Evolutionary conservation across 1,284 basidiomycete genomes (phyloP), one percentile per base, ranked within the genome.

Genomic region (Cryptococcus sp.): DNA sequence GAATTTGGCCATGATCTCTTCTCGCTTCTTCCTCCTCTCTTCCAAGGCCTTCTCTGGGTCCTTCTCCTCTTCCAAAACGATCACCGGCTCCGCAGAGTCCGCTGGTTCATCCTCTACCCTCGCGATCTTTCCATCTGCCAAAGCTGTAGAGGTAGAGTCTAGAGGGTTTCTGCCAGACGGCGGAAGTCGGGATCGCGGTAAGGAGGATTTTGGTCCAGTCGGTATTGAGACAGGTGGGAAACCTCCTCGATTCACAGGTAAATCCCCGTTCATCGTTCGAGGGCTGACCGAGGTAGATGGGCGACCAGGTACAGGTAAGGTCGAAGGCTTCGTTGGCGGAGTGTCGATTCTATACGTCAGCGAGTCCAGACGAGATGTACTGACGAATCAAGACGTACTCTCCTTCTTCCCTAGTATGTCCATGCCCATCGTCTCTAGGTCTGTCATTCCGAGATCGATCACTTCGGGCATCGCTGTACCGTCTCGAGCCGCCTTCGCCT

Each of bases 1-100:
- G 71, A 91, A 87, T 71, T 87, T 91, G 48, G 88, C 88, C 52
- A 90, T 75, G 47, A 95, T 91, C 21, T 86, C 89, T 58, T 84
- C 83, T 34, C 90, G 82, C 59, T 82, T 85, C 23, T 84, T 83
- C 26, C 85, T 79, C n/a, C 88, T 80, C 48, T 83, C 85, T 37
- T 85, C 87, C 21, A 91, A 75, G 4, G 84, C 75, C 50, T 83
- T 79, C 63, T 89, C 87, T 2, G 85, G 77, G 19, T 84, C 80
- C 10, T 78, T 77, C 25, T 80, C 80, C 1, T 80, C 79, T 6
- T 77, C 72, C 1, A 66, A 45, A 5, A 58, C 51, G 1, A 78
- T 72, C 3, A 56, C 54, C 12, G 59, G 51, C 25, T 64, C 59
- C 7, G 41, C 28, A 7, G 28, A 31, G 28, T 31, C 28, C 9